phyloP scores from a whole-genome alignment of 2,329 filamentous ascomycete species.

The Allantophomopsis lycopodina region DNA sequence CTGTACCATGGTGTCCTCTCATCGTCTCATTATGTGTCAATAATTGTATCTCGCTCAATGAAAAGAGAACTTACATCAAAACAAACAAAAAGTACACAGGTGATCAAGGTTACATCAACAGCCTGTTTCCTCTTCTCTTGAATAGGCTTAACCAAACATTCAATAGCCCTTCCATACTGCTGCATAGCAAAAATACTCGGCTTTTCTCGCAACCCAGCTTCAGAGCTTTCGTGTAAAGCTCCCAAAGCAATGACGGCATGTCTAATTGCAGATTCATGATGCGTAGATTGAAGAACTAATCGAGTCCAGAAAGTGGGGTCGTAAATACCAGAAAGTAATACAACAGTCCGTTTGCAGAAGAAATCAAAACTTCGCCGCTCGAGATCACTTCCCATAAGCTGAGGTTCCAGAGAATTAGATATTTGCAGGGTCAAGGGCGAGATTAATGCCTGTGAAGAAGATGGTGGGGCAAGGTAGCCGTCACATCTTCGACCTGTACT shows the following conservation, averaged over 20 bases:
- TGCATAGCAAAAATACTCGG: constrained; percentile 8
- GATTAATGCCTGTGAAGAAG: too few relatives aligned
- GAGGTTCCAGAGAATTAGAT: too few relatives aligned
- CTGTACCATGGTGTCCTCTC: too few relatives aligned
- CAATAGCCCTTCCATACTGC: constrained; percentile 17
- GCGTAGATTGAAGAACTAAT: constrained; percentile 8
- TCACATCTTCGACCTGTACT: constrained; percentile 1
- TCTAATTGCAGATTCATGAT: constrained; percentile 7
- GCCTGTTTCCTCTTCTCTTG: constrained; percentile 7
- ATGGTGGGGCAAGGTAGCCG: not conserved
- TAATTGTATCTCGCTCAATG: too few relatives aligned
- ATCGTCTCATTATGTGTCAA: too few relatives aligned
- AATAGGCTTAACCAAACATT: constrained; percentile 10
- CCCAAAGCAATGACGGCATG: constrained; percentile 12
- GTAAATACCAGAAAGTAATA: not conserved
- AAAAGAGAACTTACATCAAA: constrained; percentile 9
- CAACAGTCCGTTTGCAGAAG: not conserved
- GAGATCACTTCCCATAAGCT: not conserved
- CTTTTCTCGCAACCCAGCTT: not conserved
- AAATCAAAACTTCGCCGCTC: not conserved
- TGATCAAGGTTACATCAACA: constrained; percentile 13
- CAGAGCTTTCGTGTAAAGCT: constrained; percentile 3
- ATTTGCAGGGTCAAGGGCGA: not conserved
- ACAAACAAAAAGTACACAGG: constrained; percentile 16
- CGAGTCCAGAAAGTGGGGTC: constrained; percentile 5